A percentile compares a stretch with the other conserved stretches of the same genome.
These are phyloP conservation scores for Penicillium bovifimosum DNA, from an alignment of 495 filamentous ascomycete species.

Conservation along the genomic window DNA sequence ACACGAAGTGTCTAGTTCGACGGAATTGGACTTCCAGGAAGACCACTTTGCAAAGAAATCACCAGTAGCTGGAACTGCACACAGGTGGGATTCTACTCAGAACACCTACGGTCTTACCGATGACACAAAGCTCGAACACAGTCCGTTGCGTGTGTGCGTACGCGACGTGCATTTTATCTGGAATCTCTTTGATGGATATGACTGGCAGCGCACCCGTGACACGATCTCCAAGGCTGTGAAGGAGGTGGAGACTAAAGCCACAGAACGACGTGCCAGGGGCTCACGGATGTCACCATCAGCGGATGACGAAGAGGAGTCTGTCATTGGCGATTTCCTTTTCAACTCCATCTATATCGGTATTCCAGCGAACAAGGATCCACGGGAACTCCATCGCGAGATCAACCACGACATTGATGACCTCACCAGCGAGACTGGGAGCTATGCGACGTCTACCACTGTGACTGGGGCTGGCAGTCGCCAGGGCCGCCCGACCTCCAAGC, in stretches of 20 bases:
- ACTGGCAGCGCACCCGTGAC: conserved; percentile 86
- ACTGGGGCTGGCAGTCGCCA: conserved; percentile 54
- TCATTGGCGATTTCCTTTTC: conserved; percentile 93
- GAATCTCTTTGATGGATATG: conserved; percentile 97
- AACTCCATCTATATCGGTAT: conserved; percentile 98
- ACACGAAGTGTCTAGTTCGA: conserved; percentile 46
- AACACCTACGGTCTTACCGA: conserved; percentile 66
- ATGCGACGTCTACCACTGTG: conserved; percentile 63
- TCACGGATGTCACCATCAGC: conserved; percentile 42
- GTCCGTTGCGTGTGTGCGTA: conserved; percentile 71
- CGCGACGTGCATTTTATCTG: conserved; percentile 91
- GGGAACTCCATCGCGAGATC: conserved; percentile 73
- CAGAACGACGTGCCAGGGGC: conserved; percentile 57
- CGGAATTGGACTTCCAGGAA: conserved; percentile 64
- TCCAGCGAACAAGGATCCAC: conserved; percentile 75
- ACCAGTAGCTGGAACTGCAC: conserved; percentile 59
- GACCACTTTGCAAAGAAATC: conserved; percentile 69
- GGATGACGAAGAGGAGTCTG: conserved; percentile 71
- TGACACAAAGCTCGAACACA: conserved; percentile 54
- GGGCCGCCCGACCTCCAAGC: conserved; percentile 40
- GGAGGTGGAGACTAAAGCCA: conserved; percentile 74
- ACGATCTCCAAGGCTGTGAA: conserved; percentile 81
- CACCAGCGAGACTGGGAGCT: conserved; percentile 80
- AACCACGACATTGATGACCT: conserved; percentile 83
- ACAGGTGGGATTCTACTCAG: conserved; percentile 70